Evolutionary conservation across 352 stramenopile genomes (phyloP).

Genomic region (Phytophthora hibernalis): DNA sequence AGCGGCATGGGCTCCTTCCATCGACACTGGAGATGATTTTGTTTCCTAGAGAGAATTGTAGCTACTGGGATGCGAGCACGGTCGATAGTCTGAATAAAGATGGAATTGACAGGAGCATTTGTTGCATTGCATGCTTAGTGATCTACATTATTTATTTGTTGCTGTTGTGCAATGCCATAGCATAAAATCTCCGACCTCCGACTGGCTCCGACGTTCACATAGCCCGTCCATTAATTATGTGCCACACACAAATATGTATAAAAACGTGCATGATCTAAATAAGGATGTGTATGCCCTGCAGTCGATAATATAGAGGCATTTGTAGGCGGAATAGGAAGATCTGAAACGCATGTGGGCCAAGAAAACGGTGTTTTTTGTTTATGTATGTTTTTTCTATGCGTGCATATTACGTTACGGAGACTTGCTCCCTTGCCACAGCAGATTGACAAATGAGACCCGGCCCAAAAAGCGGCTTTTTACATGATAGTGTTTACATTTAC

Average conservation of each 20-base stretch:
- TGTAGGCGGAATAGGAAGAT: neutral
- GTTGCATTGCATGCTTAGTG: neutral
- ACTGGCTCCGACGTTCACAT: too few species aligned
- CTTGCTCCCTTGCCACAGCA: neutral
- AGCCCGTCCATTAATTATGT: too few species aligned
- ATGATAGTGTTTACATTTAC: neutral
- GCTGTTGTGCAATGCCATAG: neutral
- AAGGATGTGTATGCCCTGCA: too few species aligned
- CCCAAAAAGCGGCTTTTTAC: neutral
- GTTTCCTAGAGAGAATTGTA: neutral
- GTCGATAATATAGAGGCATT: neutral
- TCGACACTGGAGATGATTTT: neutral
- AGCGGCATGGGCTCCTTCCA: constrained; percentile 1
- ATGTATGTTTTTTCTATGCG: neutral
- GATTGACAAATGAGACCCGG: neutral
- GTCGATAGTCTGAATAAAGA: neutral
- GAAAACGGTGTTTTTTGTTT: too few species aligned
- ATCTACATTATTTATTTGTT: constrained; percentile 1
- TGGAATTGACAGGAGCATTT: neutral
- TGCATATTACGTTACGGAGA: neutral
- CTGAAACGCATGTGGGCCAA: neutral
- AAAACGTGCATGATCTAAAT: too few species aligned
- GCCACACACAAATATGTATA: too few species aligned
- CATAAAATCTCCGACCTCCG: too few species aligned
- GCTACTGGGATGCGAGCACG: constrained; percentile 1